Base-by-base conservation (phyloP, 208 protist species). In the Trypanosoma melophagium region DNA sequence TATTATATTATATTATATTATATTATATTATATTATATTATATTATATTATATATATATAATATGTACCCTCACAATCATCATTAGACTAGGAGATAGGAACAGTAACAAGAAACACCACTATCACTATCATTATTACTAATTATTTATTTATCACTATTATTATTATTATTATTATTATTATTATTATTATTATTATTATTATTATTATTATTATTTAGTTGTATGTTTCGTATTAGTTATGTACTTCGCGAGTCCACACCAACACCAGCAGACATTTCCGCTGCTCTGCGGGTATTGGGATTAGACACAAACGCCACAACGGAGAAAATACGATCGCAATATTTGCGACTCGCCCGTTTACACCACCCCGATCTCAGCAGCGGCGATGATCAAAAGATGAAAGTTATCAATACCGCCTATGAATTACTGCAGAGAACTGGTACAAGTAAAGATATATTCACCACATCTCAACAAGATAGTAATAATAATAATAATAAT, bases 401-500 rank as follows among this genome's bases (percentile, higher is more conserved):
- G 92, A 88, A 90, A 47, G 74, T 89, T 28, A 78, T 97, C 66
- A 97, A 97, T 79, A 89, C 87, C 24, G 90, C 92, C 19, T 97
- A 96, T 53, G 89, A 95, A 57, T 65, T 92, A 19, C 79, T 97
- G 44, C 89, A 95, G 69, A n/a, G n/a, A n/a, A n/a, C n/a, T n/a
- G n/a, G n/a, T n/a, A n/a, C n/a, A n/a, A 71, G 79, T 0, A 88
- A 78, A 51, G 81, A 80, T 41, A 80, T 90, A 9, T 55, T 93
- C 16, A 74, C 76, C 21, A 14, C 68, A n/a, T 49, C 3, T 12
- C n/a, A 10, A 17, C 35, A 65, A 28, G 59, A 31, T 8, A 25
- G 16, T 4, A 21, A n/a, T 4, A 7, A 35, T 16, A 35, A 13
- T 3, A 14, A 44, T 8, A 41, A 22, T 47, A 40, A 64, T 10